Percentiles rank a stretch among this genome's conserved stretches.
These are phyloP conservation scores for Mycena vulgaris DNA, from an alignment of 768 basidiomycete species.

Conservation along the genomic window DNA sequence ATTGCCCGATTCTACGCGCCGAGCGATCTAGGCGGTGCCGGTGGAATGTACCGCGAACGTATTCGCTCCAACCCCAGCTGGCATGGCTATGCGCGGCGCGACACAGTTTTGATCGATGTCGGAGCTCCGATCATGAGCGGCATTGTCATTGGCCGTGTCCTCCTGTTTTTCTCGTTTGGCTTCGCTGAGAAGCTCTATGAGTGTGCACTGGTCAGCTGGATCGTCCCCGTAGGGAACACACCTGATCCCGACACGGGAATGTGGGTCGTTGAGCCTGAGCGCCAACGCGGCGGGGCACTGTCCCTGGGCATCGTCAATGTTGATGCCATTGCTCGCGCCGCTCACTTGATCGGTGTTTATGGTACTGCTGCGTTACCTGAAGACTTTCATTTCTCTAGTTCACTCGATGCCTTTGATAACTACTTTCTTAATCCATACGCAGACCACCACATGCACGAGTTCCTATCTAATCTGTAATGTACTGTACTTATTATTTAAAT, in stretches of 20 bases:
- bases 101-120: constrained; percentile 49
- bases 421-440: constrained; percentile 52
- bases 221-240: constrained; percentile 22
- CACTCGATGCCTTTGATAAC: constrained; percentile 38
- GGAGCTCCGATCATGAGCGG: constrained; percentile 45
- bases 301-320: constrained; percentile 43
- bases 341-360: constrained; percentile 49
- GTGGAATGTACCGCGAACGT: constrained; percentile 44
- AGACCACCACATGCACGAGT: constrained; percentile 51
- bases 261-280: constrained; percentile 49
- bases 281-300: background rate
- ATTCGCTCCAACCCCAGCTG: constrained; percentile 47
- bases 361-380: constrained; percentile 40
- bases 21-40: constrained; percentile 10
- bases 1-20: constrained; percentile 21
- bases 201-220: constrained; percentile 52
- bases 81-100: constrained; percentile 37
- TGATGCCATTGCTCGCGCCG: constrained; percentile 45
- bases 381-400: constrained; percentile 38
- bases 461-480: constrained; percentile 11
- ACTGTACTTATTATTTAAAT: no score
- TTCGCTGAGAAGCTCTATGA: constrained; percentile 16
- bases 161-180: constrained; percentile 50
- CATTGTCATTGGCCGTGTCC: constrained; percentile 44
- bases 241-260: constrained; percentile 49